Evolutionary conservation across 1,284 basidiomycete genomes (phyloP).

Genomic region (Chalciporus sp.): DNA sequence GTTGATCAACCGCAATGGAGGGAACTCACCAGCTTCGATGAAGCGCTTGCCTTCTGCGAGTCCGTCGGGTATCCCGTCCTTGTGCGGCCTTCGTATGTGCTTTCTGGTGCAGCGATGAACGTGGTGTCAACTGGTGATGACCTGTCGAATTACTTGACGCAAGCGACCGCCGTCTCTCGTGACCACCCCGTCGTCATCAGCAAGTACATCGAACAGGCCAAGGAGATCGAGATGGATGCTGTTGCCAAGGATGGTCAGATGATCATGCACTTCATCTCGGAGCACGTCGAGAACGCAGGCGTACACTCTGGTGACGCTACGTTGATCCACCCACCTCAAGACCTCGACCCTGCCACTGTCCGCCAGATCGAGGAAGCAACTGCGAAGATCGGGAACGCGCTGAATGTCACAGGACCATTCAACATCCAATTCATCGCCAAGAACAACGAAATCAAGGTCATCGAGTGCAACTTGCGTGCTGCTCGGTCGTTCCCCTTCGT

Average conservation of each 20-base stretch:
- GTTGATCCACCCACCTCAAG: conserved; percentile 96
- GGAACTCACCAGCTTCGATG: conserved; percentile 90
- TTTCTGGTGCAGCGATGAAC: conserved; percentile 99
- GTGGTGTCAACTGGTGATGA: conserved; percentile 95
- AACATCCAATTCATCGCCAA: conserved; percentile 99
- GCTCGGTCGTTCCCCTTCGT: conserved; percentile 99
- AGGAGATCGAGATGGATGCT: conserved; percentile 99
- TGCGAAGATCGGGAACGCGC: conserved; percentile 95
- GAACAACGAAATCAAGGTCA: conserved; percentile 99
- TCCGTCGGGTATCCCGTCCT: conserved; percentile 95
- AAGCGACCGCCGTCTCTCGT: conserved; percentile 95
- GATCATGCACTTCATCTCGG: conserved; percentile 99
- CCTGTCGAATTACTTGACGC: conserved; percentile 88
- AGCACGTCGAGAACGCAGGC: conserved; percentile 99
- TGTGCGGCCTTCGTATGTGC: conserved; percentile 96
- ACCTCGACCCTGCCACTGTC: conserved; percentile 95
- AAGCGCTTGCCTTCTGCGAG: conserved; percentile 87
- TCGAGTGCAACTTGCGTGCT: conserved; percentile 98
- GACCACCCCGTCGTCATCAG: conserved; percentile 99
- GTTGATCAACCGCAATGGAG: conserved; percentile 99
- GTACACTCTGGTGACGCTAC: conserved; percentile 88
- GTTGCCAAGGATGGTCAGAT: conserved; percentile 96
- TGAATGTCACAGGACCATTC: conserved; percentile 98
- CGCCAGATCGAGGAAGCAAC: conserved; percentile 96
- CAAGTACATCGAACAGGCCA: conserved; percentile 99